Evolutionary conservation across 2,329 filamentous ascomycete genomes (phyloP).

Genomic region (Meredithiella fracta): DNA sequence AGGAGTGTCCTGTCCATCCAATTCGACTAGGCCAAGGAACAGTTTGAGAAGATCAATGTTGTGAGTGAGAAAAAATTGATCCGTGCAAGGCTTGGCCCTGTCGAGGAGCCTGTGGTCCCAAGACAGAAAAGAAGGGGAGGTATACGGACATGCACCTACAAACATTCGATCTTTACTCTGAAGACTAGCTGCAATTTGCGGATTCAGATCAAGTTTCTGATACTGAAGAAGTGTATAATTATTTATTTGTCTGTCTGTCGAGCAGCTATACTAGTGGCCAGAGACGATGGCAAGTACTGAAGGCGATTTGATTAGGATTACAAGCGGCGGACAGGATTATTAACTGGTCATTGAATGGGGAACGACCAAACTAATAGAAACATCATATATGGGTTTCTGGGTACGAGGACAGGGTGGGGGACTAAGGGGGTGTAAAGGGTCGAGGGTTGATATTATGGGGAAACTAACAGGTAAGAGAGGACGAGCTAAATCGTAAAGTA

Average conservation of each 20-base stretch:
- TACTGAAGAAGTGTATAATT: no score
- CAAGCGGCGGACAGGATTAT: slow-evolving; percentile 7
- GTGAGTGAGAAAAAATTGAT: slow-evolving; percentile 3
- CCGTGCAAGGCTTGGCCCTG: slow-evolving; percentile 6
- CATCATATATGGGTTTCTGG: background rate
- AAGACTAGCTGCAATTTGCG: background rate
- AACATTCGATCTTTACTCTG: background rate
- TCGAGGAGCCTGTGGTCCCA: background rate
- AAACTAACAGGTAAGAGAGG: background rate
- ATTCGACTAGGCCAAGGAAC: slow-evolving; percentile 9
- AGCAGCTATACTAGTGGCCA: no score
- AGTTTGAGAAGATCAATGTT: background rate
- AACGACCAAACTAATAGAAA: slow-evolving; percentile 11
- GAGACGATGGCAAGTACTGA: no score
- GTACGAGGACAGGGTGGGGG: slow-evolving; percentile 2
- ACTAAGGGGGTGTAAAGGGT: background rate
- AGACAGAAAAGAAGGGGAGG: background rate
- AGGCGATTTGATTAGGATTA: slow-evolving; percentile 12
- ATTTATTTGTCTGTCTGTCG: no score
- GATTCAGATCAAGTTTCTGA: no score
- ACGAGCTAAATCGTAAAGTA: background rate
- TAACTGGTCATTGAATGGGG: slow-evolving; percentile 12
- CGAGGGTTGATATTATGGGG: background rate
- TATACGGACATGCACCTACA: background rate
- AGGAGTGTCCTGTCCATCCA: slow-evolving; percentile 8